Conservation (phyloP, 768 basidiomycete genomes). For the Cubamyces lactineus region DNA sequence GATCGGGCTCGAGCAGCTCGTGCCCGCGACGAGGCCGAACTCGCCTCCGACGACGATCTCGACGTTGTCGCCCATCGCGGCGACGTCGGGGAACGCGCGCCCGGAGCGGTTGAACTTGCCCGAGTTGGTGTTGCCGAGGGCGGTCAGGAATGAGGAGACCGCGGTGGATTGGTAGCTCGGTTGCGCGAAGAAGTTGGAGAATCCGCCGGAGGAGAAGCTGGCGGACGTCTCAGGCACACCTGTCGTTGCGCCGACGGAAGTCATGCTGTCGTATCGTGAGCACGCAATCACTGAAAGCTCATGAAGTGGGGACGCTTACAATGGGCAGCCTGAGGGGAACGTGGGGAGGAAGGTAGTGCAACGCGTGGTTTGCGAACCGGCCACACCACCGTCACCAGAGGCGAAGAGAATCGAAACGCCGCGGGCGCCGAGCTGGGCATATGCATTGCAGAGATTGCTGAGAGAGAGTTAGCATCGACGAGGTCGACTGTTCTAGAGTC, state of each 20-base stretch:
- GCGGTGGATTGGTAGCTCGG: constrained; percentile 43
- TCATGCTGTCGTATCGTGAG: constrained; percentile 28
- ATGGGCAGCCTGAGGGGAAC: constrained; percentile 42
- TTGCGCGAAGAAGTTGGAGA: constrained; percentile 38
- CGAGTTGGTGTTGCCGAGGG: constrained; percentile 31
- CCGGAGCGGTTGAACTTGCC: constrained; percentile 39
- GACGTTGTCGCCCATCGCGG: constrained; percentile 41
- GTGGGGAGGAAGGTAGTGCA: constrained; percentile 40
- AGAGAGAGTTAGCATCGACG: not conserved
- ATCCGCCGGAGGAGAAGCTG: constrained; percentile 42
- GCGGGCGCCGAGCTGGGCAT: constrained; percentile 38
- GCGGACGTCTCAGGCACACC: constrained; percentile 35
- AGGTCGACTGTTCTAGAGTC: constrained; percentile 7
- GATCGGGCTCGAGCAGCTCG: constrained; percentile 39
- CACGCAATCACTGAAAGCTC: not conserved
- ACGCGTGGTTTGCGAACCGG: constrained; percentile 28
- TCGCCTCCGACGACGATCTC: constrained; percentile 30
- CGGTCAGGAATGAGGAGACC: constrained; percentile 40
- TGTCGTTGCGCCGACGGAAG: constrained; percentile 40
- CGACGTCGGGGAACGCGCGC: constrained; percentile 51
- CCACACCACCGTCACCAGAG: constrained; percentile 42
- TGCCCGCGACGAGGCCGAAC: constrained; percentile 33
- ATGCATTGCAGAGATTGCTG: constrained; percentile 40
- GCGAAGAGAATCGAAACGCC: constrained; percentile 40
- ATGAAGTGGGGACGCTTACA: constrained; percentile 14